These are phyloP conservation scores for Pleurotus giganteus DNA, from an alignment of 768 basidiomycete species.

Conservation along the genomic window DNA sequence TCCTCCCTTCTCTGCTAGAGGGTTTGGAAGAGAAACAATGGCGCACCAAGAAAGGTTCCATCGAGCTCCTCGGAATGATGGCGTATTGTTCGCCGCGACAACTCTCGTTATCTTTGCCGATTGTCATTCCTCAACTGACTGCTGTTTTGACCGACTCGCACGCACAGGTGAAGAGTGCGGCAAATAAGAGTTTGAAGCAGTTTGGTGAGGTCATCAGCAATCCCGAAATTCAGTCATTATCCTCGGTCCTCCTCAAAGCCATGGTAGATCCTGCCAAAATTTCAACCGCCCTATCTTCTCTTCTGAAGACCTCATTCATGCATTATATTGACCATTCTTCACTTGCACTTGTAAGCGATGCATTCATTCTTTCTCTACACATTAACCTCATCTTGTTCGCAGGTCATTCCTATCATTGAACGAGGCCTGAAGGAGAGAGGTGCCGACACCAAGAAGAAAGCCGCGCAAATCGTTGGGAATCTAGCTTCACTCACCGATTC, in stretches of 20 bases:
- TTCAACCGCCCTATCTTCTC: constrained; percentile 73
- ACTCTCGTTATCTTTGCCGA: constrained; percentile 90
- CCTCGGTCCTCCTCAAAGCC: constrained; percentile 88
- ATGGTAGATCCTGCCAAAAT: constrained; percentile 95
- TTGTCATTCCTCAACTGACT: constrained; percentile 95
- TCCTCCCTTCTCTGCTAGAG: constrained; percentile 83
- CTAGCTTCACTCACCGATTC: constrained; percentile 86
- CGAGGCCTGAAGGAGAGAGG: constrained; percentile 89
- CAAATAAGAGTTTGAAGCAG: constrained; percentile 94
- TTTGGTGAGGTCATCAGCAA: constrained; percentile 99
- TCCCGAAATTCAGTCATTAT: constrained; percentile 91
- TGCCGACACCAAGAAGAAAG: constrained; percentile 93
- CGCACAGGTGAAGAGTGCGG: constrained; percentile 89
- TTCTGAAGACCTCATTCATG: constrained; percentile 94
- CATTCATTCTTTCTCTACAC: background rate
- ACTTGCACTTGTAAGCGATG: constrained; percentile 70
- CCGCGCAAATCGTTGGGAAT: constrained; percentile 97
- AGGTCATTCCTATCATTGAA: constrained; percentile 95
- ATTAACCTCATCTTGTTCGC: constrained; percentile 3
- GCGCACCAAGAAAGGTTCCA: constrained; percentile 96
- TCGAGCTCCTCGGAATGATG: constrained; percentile 97
- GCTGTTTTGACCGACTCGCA: constrained; percentile 96
- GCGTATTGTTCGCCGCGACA: constrained; percentile 97
- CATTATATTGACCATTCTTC: constrained; percentile 99
- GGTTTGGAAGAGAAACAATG: constrained; percentile 98